phyloP scores from a whole-genome alignment of 179 eudicot species.

The Monotropa hypopitys region DNA sequence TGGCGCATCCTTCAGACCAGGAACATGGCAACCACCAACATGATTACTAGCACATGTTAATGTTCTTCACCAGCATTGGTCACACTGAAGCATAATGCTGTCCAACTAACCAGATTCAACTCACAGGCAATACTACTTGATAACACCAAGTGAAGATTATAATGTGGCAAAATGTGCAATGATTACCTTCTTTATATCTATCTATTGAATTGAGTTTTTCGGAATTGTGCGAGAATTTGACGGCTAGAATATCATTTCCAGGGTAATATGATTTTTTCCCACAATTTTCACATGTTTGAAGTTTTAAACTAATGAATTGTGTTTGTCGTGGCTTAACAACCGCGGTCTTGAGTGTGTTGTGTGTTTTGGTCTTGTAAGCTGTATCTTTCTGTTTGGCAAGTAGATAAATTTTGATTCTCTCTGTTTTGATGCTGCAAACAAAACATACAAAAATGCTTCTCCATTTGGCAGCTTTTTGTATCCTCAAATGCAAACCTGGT shows the following conservation, averaged over 20 bases:
- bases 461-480: too few relatives aligned
- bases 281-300: too few relatives aligned
- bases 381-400: too few relatives aligned
- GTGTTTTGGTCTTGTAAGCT: too few relatives aligned
- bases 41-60: slow-evolving; percentile 14
- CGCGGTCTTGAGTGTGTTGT: too few relatives aligned
- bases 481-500: too few relatives aligned
- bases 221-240: not conserved
- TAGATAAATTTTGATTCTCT: too few relatives aligned
- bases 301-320: too few relatives aligned
- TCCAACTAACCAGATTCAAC: slow-evolving; percentile 2
- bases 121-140: not conserved
- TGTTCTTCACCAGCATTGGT: not conserved
- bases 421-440: too few relatives aligned
- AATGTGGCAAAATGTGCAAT: not conserved
- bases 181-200: not conserved
- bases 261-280: not conserved
- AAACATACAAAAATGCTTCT: too few relatives aligned
- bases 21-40: slow-evolving; percentile 93
- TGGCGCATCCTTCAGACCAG: slow-evolving; percentile 73
- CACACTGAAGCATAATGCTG: not conserved
- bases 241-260: not conserved
- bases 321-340: too few relatives aligned
- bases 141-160: not conserved
- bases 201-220: not conserved